Percentiles rank a stretch among this genome's conserved stretches.
Evolutionary conservation across 306 rosid genomes (phyloP).

Genomic region (Oemleria cerasiformis): DNA sequence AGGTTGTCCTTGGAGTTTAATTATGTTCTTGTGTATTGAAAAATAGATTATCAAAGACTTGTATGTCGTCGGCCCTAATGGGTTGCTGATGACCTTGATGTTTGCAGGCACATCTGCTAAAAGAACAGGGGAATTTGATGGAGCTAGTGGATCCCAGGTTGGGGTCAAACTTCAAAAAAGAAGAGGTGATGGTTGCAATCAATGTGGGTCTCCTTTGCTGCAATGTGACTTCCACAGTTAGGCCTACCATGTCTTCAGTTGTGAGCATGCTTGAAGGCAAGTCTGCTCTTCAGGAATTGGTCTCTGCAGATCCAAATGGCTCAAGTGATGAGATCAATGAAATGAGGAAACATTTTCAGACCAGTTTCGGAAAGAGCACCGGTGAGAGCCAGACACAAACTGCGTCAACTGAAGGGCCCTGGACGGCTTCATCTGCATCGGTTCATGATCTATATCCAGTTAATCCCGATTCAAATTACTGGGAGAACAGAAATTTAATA

Average conservation of each 20-base stretch:
- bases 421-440: constrained; percentile 25
- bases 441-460: constrained; percentile 32
- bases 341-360: constrained; percentile 25
- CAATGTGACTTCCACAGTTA: constrained; percentile 24
- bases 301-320: constrained; percentile 2
- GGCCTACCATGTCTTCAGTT: constrained; percentile 44
- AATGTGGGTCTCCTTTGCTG: constrained; percentile 39
- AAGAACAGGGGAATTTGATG: constrained; percentile 27
- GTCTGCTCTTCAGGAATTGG: constrained; percentile 19
- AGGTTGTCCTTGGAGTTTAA: no score
- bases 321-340: not conserved
- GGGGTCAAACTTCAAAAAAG: constrained; percentile 25
- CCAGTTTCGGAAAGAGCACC: not conserved
- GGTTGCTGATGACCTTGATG: not conserved
- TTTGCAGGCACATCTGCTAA: constrained; percentile 31
- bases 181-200: constrained; percentile 31
- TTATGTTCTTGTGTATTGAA: no score
- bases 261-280: constrained; percentile 51
- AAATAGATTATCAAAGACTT: no score
- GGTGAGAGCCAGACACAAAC: constrained; percentile 16
- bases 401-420: constrained; percentile 19
- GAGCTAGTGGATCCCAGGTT: constrained; percentile 42
- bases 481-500: constrained; percentile 11
- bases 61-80: no score
- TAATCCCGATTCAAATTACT: constrained; percentile 23